phyloP scores from a whole-genome alignment of 2,329 filamentous ascomycete genomes.

The Pezicula radicicola region DNA sequence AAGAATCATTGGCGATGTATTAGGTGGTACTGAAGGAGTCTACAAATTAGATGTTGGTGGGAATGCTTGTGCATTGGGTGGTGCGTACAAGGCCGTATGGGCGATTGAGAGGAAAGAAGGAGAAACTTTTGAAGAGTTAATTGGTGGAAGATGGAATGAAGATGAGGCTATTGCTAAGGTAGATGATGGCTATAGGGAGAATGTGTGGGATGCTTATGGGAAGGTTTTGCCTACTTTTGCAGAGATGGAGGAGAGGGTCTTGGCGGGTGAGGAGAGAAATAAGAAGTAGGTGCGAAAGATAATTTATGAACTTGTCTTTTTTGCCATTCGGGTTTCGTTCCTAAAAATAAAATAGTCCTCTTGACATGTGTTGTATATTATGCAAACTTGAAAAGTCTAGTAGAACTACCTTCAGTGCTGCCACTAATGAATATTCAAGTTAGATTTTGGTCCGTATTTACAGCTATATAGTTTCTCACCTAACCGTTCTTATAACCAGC shows the following conservation, averaged over 20 bases:
- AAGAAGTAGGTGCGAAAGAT: too few species aligned
- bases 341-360: too few species aligned
- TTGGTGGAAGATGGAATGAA: constrained; percentile 82
- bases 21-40: constrained; percentile 85
- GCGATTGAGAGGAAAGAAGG: constrained; percentile 64
- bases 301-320: too few species aligned
- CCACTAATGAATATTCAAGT: too few species aligned
- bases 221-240: constrained; percentile 73
- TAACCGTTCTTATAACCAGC: too few species aligned
- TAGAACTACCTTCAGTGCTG: too few species aligned
- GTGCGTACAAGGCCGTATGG: constrained; percentile 96
- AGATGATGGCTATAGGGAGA: constrained; percentile 74
- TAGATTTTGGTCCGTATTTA: too few species aligned
- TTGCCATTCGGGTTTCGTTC: too few species aligned
- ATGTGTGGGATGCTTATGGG: constrained; percentile 75
- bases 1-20: constrained; percentile 77
- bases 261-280: constrained; percentile 39
- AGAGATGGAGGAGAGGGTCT: constrained; percentile 66
- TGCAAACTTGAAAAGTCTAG: too few species aligned
- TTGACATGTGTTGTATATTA: too few species aligned
- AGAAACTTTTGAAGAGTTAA: constrained; percentile 85
- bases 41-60: constrained; percentile 93
- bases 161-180: constrained; percentile 79
- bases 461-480: too few species aligned
- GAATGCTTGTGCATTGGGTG: constrained; percentile 90